phyloP scores from a whole-genome alignment of 306 rosid genomes.

The Ormosia semicastrata region DNA sequence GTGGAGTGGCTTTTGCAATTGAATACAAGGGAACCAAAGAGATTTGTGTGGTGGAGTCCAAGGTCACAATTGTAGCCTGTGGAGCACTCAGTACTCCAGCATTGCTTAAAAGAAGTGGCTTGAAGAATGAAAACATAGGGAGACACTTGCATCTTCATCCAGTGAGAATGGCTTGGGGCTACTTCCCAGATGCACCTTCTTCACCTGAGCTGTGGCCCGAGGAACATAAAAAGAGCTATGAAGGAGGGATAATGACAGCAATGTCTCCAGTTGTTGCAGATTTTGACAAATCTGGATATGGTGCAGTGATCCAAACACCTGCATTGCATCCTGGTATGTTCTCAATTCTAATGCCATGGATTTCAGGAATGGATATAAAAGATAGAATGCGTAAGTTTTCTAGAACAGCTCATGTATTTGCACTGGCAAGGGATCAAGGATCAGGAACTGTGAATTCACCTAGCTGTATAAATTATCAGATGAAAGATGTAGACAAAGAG shows the following conservation, averaged over 20 bases:
- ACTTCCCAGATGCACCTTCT: conserved; percentile 59
- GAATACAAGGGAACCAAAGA: conserved; percentile 44
- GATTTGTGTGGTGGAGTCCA: conserved; percentile 63
- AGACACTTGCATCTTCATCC: conserved; percentile 78
- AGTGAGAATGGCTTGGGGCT: conserved; percentile 81
- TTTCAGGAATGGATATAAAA: conserved; percentile 57
- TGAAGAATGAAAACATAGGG: conserved; percentile 69
- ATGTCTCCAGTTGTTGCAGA: conserved; percentile 67
- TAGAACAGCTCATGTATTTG: conserved; percentile 75
- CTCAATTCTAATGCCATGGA: conserved; percentile 81
- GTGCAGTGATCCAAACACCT: conserved; percentile 77
- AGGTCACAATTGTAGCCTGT: conserved; percentile 72
- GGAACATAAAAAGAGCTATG: conserved; percentile 64
- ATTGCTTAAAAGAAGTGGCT: conserved; percentile 61
- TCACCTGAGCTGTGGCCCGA: conserved; percentile 49
- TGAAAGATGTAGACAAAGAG: conserved; percentile 47
- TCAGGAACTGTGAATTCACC: conserved; percentile 55
- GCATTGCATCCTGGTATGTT: conserved; percentile 81
- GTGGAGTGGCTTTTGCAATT: conserved; percentile 54
- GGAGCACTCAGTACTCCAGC: conserved; percentile 80
- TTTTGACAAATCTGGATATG: conserved; percentile 54
- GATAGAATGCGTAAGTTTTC: conserved; percentile 64
- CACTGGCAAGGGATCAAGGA: conserved; percentile 76
- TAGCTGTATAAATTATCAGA: conserved; percentile 37
- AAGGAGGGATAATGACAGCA: conserved; percentile 92